These are phyloP conservation scores for Plasmodium vivax DNA, from an alignment of 169 alveolate genomes.

Conservation along the genomic window DNA sequence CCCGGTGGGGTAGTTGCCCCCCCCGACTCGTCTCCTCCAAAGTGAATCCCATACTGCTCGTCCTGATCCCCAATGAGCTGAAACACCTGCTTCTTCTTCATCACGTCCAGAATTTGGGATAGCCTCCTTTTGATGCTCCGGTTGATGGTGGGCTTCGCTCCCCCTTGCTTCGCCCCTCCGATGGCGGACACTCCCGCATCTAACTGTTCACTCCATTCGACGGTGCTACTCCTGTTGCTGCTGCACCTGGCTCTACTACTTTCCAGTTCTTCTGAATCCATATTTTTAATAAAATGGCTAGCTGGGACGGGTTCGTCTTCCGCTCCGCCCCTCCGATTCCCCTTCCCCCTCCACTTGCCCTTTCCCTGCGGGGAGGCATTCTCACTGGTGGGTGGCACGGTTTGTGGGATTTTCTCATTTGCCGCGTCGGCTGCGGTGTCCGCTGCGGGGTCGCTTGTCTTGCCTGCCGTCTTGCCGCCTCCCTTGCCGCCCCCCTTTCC, in stretches of 20 bases:
- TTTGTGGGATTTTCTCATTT: background rate
- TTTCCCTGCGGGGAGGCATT: background rate
- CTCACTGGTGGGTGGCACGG: background rate
- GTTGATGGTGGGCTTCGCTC: background rate
- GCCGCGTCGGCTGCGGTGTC: background rate
- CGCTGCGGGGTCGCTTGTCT: background rate
- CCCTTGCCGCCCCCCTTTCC: background rate
- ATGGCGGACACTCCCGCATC: background rate
- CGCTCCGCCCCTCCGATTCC: background rate
- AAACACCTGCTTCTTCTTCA: slow-evolving; percentile 18
- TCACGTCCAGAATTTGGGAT: slow-evolving; percentile 23
- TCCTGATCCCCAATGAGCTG: background rate
- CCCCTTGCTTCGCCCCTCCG: background rate
- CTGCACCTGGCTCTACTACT: background rate
- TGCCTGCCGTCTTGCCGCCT: no score
- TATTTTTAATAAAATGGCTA: background rate
- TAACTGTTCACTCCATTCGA: background rate
- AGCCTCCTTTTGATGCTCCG: slow-evolving; percentile 54
- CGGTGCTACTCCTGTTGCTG: background rate
- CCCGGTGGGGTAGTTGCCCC: background rate
- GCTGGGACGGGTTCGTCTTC: background rate
- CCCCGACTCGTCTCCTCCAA: background rate
- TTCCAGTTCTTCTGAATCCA: background rate
- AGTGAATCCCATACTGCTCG: background rate
- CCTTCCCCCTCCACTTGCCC: background rate